These are phyloP conservation scores for Coix lacrymajobi DNA, from an alignment of 176 grass and related monocot species.

Conservation along the genomic window DNA sequence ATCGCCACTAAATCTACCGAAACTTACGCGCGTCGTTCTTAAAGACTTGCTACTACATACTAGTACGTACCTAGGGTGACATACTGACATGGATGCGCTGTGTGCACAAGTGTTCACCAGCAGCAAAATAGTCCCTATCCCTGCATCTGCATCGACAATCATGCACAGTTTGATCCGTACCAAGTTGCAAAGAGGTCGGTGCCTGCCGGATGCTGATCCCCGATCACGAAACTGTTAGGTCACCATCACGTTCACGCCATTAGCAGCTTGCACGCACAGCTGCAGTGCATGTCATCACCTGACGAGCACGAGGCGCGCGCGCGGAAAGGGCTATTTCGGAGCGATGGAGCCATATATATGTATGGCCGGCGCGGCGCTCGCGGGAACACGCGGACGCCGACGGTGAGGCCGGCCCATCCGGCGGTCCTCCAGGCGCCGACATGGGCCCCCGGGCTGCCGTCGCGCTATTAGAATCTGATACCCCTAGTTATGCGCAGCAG, in stretches of 20 bases:
- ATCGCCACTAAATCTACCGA: background rate
- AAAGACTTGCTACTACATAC: too few relatives aligned
- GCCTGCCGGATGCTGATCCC: background rate
- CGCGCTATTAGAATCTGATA: too few relatives aligned
- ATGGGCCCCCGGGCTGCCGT: constrained; percentile 15
- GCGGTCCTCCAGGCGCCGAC: constrained; percentile 26
- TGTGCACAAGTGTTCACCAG: too few relatives aligned
- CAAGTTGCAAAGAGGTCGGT: constrained; percentile 28
- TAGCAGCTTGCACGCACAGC: constrained; percentile 17
- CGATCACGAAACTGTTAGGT: constrained; percentile 4
- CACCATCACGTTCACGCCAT: background rate
- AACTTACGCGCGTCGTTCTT: too few relatives aligned
- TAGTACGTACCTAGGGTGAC: too few relatives aligned
- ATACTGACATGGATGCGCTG: too few relatives aligned
- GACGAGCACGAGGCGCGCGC: background rate
- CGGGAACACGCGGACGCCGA: constrained; percentile 20
- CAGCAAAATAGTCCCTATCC: background rate
- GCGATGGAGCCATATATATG: background rate
- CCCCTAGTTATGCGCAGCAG: too few relatives aligned
- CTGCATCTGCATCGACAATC: background rate
- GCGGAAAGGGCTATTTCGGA: constrained; percentile 18
- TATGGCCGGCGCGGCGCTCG: constrained; percentile 9
- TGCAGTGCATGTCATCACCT: background rate
- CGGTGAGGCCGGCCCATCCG: background rate
- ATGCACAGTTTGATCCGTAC: background rate